Percentiles rank a stretch among this genome's conserved stretches.
phyloP scores from a whole-genome alignment of 2,329 filamentous ascomycete species.

The Aspergillus transmontanensis region DNA sequence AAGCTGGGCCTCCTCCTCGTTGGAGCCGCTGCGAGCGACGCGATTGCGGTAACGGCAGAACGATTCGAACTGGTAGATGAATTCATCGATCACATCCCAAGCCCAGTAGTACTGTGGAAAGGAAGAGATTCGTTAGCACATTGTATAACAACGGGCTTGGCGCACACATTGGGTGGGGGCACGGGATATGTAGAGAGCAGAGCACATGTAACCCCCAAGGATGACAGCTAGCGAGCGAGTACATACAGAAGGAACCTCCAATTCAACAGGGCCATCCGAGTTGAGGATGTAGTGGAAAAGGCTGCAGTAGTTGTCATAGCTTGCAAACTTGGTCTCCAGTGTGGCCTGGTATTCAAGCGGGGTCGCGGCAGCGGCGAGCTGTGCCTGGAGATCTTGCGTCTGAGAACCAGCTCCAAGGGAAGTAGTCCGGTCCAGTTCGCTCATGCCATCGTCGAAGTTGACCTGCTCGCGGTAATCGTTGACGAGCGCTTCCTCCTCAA shows the following conservation, averaged over 20 bases:
- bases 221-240: conserved; percentile 3
- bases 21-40: conserved; percentile 76
- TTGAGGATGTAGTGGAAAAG: conserved; percentile 99
- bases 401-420: conserved; percentile 71
- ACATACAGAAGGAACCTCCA: conserved; percentile 93
- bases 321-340: conserved; percentile 95
- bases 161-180: conserved; percentile 11
- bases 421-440: conserved; percentile 75
- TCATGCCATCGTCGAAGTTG: conserved; percentile 85
- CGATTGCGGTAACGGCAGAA: conserved; percentile 97
- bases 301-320: conserved; percentile 99
- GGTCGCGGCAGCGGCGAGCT: conserved; percentile 87
- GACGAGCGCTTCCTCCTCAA: conserved; percentile 92
- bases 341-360: conserved; percentile 95
- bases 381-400: conserved; percentile 88
- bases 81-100: conserved; percentile 99
- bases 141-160: conserved; percentile 4
- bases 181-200: background rate
- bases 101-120: conserved; percentile 88
- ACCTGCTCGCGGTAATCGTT: conserved; percentile 97
- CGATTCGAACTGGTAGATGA: conserved; percentile 99
- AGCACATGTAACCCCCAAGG: background rate
- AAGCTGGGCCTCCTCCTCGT: conserved; percentile 88
- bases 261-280: conserved; percentile 96
- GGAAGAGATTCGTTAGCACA: conserved; percentile 11